Base-by-base conservation (phyloP, 768 basidiomycete species). In the Leccinum boreale region DNA sequence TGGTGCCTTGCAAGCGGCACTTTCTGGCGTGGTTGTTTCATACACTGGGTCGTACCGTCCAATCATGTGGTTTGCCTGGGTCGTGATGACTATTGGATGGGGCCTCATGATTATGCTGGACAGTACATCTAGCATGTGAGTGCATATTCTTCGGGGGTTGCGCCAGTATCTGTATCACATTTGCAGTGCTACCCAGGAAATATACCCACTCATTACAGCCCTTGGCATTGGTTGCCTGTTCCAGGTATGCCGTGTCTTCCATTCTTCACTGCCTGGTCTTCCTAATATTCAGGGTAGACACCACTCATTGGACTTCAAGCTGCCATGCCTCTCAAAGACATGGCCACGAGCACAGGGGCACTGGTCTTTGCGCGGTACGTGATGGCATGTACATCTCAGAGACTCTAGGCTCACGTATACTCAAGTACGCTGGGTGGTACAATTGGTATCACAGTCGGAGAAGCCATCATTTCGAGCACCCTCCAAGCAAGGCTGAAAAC, bases 391-490 rank as follows among this genome's bases (percentile, higher is more conserved):
- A 5, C 53, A 33, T 48, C 11, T 45, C 19, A 24, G 31, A 19
- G 2, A 26, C 29, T 28, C n/a, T 36, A 11, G 14, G 44, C 17
- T 60, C 28, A 53, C 15, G n/a, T n/a, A 28, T 52, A 12, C 21
- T 52, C 14, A 62, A 87, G 89, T 64, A 83, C 80, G 3, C 67
- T 92, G 51, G 90, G 90, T 15, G 88, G 86, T 36, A 87, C 90
- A 2, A 76, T 92, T 26, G 88, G 89, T 17, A 84, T 92, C 55
- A 81, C 89, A 1, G 69, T 90, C 46, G 89, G 89, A 29, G 85
- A 91, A 65, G 82, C 84, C 3, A 85, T 91, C 57, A 86, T 85
- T 60, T 77, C 85, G 2, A 85, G 82, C 50, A 84, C 85, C 39
- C 62, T 70, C 15, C 55, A 47, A 42, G 55, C 51, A 50, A 62